These are phyloP conservation scores for Lentinula edodes DNA, from an alignment of 768 basidiomycete genomes.

Conservation along the genomic window DNA sequence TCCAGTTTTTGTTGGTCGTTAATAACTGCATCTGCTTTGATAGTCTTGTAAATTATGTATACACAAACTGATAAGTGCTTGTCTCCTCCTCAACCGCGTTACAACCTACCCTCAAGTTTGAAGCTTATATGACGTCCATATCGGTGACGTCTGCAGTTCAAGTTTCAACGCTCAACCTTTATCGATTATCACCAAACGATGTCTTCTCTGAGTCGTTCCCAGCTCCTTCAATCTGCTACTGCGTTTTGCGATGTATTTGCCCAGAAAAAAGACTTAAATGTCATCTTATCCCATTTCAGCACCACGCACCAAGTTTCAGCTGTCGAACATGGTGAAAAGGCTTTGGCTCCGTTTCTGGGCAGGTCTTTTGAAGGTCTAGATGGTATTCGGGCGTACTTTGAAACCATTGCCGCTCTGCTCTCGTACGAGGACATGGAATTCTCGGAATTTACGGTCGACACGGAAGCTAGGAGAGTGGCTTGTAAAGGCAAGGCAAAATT, in stretches of 20 bases:
- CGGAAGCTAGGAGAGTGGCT: slow-evolving; percentile 42
- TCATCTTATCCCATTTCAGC: slow-evolving; percentile 48
- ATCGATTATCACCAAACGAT: slow-evolving; percentile 9
- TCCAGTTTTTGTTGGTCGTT: neutral
- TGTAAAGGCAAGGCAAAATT: slow-evolving; percentile 51
- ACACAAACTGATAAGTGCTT: neutral
- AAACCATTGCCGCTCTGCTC: slow-evolving; percentile 37
- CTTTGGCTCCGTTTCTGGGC: slow-evolving; percentile 59
- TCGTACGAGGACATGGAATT: slow-evolving; percentile 49
- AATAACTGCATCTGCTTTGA: neutral
- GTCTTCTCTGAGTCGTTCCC: slow-evolving; percentile 17
- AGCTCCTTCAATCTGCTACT: slow-evolving; percentile 39
- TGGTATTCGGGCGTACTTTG: slow-evolving; percentile 45
- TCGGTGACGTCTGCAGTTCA: neutral
- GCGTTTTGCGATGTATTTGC: slow-evolving; percentile 51
- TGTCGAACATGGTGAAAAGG: slow-evolving; percentile 49
- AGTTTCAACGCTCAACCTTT: neutral
- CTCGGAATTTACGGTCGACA: slow-evolving; percentile 50
- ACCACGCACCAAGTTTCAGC: slow-evolving; percentile 34
- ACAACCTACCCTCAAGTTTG: neutral
- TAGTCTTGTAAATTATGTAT: slow-evolving; percentile 1
- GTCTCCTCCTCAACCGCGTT: neutral
- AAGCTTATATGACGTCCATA: neutral
- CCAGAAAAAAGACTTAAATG: slow-evolving; percentile 31
- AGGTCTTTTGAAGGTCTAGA: slow-evolving; percentile 37